These are phyloP conservation scores for Annulohypoxylon bovei DNA, from an alignment of 495 filamentous ascomycete genomes.

Conservation along the genomic window DNA sequence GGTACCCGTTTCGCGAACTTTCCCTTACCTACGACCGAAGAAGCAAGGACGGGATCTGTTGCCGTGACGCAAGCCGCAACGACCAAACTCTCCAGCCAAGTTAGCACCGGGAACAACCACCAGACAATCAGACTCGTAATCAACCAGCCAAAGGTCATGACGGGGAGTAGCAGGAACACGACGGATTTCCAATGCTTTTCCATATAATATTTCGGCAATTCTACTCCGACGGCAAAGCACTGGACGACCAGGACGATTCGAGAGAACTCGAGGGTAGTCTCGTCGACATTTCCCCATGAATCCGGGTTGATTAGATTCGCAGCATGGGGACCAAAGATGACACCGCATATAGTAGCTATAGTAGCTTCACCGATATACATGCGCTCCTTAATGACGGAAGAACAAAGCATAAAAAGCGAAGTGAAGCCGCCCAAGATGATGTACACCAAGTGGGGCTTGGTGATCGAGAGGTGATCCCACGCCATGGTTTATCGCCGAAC, in stretches of 20 bases:
- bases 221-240: slow-evolving; percentile 99
- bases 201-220: slow-evolving; percentile 98
- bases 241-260: slow-evolving; percentile 98
- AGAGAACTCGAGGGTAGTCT: slow-evolving; percentile 96
- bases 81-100: slow-evolving; percentile 87
- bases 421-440: slow-evolving; percentile 99
- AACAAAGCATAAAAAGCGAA: slow-evolving; percentile 97
- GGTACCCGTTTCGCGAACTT: slow-evolving; percentile 98
- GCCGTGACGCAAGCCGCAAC: slow-evolving; percentile 95
- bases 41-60: slow-evolving; percentile 96
- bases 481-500: slow-evolving; percentile 68
- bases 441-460: slow-evolving; percentile 96
- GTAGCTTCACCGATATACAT: slow-evolving; percentile 99
- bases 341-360: slow-evolving; percentile 92
- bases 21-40: slow-evolving; percentile 97
- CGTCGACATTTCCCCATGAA: slow-evolving; percentile 92
- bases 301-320: slow-evolving; percentile 88
- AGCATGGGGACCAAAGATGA: slow-evolving; percentile 97
- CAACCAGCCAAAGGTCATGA: slow-evolving; percentile 98
- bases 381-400: slow-evolving; percentile 96
- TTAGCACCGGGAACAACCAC: slow-evolving; percentile 87
- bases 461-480: slow-evolving; percentile 92
- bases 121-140: slow-evolving; percentile 94
- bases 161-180: slow-evolving; percentile 84
- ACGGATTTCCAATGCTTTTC: slow-evolving; percentile 97